Conservation (phyloP, 352 stramenopile genomes). For the Albugo candida region DNA sequence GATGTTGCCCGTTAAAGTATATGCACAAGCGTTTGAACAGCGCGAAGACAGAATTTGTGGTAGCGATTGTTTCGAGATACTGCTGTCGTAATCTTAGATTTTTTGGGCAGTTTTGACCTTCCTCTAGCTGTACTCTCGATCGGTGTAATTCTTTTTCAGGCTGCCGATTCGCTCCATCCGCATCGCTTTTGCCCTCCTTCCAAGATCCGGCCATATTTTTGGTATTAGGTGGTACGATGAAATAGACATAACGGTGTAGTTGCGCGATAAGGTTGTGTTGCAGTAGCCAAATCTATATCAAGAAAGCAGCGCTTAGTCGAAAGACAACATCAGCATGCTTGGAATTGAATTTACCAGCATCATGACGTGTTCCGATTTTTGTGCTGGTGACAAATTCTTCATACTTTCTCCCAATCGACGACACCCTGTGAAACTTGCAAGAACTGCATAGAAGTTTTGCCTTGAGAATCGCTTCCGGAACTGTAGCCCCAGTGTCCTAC, state of each 20-base stretch:
- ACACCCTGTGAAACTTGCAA: conserved; percentile 50
- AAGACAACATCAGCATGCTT: neutral
- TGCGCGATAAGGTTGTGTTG: conserved; percentile 68
- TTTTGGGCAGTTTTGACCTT: neutral
- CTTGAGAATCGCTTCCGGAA: conserved; percentile 55
- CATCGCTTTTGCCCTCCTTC: neutral
- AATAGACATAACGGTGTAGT: conserved; percentile 72
- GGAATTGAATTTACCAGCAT: conserved; percentile 27
- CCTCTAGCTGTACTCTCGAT: neutral
- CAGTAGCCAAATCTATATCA: conserved; percentile 52
- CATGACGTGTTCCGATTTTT: conserved; percentile 75
- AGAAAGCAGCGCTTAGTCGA: neutral
- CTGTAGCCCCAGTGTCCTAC: conserved; percentile 32
- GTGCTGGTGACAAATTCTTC: conserved; percentile 34
- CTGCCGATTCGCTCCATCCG: neutral
- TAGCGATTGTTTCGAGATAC: conserved; percentile 66
- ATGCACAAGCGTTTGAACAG: conserved; percentile 66
- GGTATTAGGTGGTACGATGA: conserved; percentile 54
- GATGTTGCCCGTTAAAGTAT: conserved; percentile 75
- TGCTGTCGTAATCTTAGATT: neutral
- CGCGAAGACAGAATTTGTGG: conserved; percentile 52
- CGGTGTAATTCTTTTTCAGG: neutral
- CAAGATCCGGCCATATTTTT: conserved; percentile 15
- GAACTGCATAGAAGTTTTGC: conserved; percentile 48
- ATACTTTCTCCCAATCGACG: conserved; percentile 58